Evolutionary conservation across 1,139 yeast genomes (phyloP), one percentile per base, ranked within the genome.

Genomic region (Meyerozyma athensensis): DNA sequence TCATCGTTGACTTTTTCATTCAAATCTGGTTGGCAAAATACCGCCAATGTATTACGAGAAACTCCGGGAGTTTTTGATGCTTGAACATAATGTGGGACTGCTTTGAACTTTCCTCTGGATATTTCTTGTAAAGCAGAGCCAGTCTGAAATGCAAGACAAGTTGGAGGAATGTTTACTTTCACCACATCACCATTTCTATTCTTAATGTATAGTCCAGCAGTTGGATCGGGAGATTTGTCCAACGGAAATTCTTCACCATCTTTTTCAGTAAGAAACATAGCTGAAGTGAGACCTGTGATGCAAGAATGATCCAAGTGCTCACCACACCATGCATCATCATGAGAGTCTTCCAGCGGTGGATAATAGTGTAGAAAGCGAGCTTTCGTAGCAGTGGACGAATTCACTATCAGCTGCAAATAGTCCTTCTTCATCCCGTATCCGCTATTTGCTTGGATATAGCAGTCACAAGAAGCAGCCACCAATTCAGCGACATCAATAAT

Each of bases 251-350:
- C 44, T 16, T 45, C 42, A 4, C 56, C 56, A 26, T 52, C 45
- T 4, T n/a, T 19, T 41, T 72, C 76, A 40, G 72, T 71, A n/a
- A 74, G 46, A 43, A 66, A 76, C 47, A 76, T 53, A 10, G 82
- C 82, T 9, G 80, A 71, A 0, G 83, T 77, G 26, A 79, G 59
- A 0, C 80, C 85, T 0, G 85, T 79, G 23, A 79, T 54, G 49
- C 84, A 77, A 4, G 81, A 74, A 49, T 79, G 85, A 53, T 79
- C 85, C 34, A 72, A 48, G 50, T 79, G 86, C 46, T 77, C 81
- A 1, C 83, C 84, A 55, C 86, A 79, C 85, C 86, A 79, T 37
- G 67, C 65, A 28, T 59, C 65, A 28, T 57, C 59, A 21, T 39
- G 19, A 3, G 41, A 37, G 26, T 40, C 45, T 14, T 44, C 36